These are phyloP conservation scores for Keqinozyma sinolaborantium DNA, from an alignment of 1,139 yeast genomes.

Conservation along the genomic window DNA sequence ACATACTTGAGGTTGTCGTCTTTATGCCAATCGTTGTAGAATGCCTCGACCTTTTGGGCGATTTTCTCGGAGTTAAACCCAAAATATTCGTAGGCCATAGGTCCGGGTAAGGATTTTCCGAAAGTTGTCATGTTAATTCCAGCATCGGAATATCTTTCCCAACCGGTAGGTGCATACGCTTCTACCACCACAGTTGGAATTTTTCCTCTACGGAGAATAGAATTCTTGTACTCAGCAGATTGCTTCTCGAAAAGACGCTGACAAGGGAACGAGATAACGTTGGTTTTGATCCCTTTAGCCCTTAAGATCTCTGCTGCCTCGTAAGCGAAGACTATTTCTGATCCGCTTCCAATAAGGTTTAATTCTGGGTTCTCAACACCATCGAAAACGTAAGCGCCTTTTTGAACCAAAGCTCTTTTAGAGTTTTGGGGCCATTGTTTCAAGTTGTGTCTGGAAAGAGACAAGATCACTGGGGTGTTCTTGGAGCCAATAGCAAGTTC, in stretches of 20 bases:
- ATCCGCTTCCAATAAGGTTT: constrained; percentile 24
- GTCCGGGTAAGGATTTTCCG: constrained; percentile 31
- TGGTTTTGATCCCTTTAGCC: constrained; percentile 16
- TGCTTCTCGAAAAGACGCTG: constrained; percentile 22
- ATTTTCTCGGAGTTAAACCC: constrained; percentile 23
- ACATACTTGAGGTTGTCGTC: constrained; percentile 22
- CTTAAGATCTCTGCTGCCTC: constrained; percentile 22
- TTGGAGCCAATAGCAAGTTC: constrained; percentile 19
- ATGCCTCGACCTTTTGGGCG: constrained; percentile 16
- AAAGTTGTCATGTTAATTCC: constrained; percentile 24
- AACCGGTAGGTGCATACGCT: constrained; percentile 29
- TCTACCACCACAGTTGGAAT: constrained; percentile 27
- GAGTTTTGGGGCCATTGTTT: constrained; percentile 18
- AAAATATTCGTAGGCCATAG: constrained; percentile 23
- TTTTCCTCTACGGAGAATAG: constrained; percentile 17
- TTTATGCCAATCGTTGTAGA: constrained; percentile 13
- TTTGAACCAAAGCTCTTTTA: constrained; percentile 14
- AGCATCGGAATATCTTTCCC: constrained; percentile 35
- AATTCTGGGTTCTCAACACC: constrained; percentile 16
- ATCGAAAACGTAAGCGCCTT: constrained; percentile 23
- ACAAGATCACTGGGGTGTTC: constrained; percentile 14
- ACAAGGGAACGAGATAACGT: constrained; percentile 26
- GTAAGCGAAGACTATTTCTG: constrained; percentile 24
- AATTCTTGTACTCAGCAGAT: constrained; percentile 17
- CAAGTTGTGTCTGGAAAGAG: constrained; percentile 19